Base-by-base conservation (phyloP, 2,329 filamentous ascomycete species). In the Fusarium multiceps region DNA sequence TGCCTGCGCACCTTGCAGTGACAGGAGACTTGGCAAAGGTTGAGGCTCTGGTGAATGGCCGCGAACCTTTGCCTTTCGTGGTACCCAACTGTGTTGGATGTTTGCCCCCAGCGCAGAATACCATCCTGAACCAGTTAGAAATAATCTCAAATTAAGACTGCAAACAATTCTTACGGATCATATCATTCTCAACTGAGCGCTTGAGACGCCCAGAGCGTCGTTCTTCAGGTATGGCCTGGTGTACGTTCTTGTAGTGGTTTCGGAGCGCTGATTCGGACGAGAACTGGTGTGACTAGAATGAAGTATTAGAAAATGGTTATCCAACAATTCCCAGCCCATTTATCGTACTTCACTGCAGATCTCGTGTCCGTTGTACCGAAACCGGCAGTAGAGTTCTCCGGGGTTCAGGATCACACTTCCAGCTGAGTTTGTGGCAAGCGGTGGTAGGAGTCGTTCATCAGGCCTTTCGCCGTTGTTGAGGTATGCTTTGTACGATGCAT, bases 1-100 rank as follows among this genome's bases (percentile, higher is more conserved):
- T 16, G 1, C 20, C 20, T 18, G 20, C 8, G 20, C 2, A 4
- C 4, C 2, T 6, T 25, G 42, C 0, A 45, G n/a, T 1, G 21
- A 18, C 14, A 3, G 20, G 8, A 45, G 42, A 11, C 42, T 45
- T 16, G 21, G 42, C 0, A 0, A 23, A 45, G 42, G 42, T 7
- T 23, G 21, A 1, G 42, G 2, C 5, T 21, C 23, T 21, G 42
- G 42, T 25, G 42, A 5, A 4, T 4, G 2, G 20, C 42, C 42
- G 0, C 42, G 42, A 16, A 45, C 42, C 23, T 21, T 45, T 0
- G 21, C 42, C 20, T 45, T 45, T 3, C 21, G 42, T 1, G 21
- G 42, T 34, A 34, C 30, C 42, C 42, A 45, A 23, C 4, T 23
- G n/a, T 45, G 42, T 18, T 14, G n/a, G n/a, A 45, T 4, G 13